These are phyloP conservation scores for Aphanomyces astaci DNA, from an alignment of 352 stramenopile species.

Conservation along the genomic window DNA sequence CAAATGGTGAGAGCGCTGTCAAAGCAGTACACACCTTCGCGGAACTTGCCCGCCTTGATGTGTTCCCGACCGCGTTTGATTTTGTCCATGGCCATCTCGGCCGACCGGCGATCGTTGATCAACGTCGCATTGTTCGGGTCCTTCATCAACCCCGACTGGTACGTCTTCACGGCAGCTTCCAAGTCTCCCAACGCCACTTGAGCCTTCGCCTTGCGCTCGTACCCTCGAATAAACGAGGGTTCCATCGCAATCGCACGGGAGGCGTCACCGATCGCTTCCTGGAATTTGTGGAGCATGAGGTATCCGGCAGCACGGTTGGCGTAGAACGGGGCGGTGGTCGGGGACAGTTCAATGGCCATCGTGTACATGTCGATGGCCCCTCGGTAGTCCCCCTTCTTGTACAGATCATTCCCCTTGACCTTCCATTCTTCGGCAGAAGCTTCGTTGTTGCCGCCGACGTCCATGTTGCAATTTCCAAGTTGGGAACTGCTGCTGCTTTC, in stretches of 20 bases:
- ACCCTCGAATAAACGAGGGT: constrained; percentile 84
- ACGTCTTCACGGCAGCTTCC: constrained; percentile 64
- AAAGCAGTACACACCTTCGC: constrained; percentile 62
- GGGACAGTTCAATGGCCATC: constrained; percentile 82
- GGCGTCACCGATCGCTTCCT: constrained; percentile 87
- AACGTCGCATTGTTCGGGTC: constrained; percentile 74
- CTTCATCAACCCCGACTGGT: constrained; percentile 56
- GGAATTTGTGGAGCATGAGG: constrained; percentile 86
- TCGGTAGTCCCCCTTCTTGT: constrained; percentile 87
- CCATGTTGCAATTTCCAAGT: constrained; percentile 15
- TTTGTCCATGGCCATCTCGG: constrained; percentile 79
- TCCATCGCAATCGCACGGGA: constrained; percentile 86
- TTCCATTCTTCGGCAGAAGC: constrained; percentile 71
- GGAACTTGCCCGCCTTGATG: constrained; percentile 50
- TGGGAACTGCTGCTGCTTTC: not conserved
- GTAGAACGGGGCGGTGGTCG: constrained; percentile 81
- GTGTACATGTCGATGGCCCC: constrained; percentile 86
- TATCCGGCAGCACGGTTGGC: constrained; percentile 85
- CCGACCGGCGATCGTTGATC: constrained; percentile 61
- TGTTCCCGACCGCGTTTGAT: constrained; percentile 60
- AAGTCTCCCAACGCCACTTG: constrained; percentile 67
- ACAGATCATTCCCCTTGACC: constrained; percentile 85
- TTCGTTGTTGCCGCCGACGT: constrained; percentile 26
- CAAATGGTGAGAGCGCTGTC: constrained; percentile 64
- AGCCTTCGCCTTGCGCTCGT: constrained; percentile 86